Base-by-base conservation (phyloP, 176 grass and related monocot species). In the Pontederia paniculata region DNA sequence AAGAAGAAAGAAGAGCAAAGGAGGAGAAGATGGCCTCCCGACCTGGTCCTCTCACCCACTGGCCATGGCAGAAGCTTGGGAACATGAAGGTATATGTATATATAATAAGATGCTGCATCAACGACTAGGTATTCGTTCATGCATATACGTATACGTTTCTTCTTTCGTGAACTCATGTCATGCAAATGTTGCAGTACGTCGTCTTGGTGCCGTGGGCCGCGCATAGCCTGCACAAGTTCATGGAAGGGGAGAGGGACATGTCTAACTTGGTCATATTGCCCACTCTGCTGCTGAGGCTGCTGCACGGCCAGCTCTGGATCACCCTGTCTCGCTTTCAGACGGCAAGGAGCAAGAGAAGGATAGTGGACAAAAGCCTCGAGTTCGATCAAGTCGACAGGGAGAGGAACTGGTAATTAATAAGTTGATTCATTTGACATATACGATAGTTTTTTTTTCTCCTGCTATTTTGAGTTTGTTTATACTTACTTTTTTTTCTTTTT, bases 61-160 rank as follows among this genome's bases (percentile, higher is more conserved):
- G 82, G 82, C 82, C 82, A 65, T 85, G 82, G 82, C 73, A 85
- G 3, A 67, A 63, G 44, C 82, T 85, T 12, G 82, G 82, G 17
- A 85, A 74, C 77, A 77, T 70, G 58, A 85, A 85, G 82, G 82
- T 85, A 55, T 14, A 13, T 2, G 9, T 13, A 16, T 4, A 62
- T 62, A 0, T 18, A 45, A 4, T 14, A 0, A n/a, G 12, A n/a
- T 22, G 11, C 10, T 52, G 1, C 6, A 17, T 1, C 41, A 12
- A 7, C 14, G 3, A 58, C 10, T 43, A 47, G 9, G 13, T 12
- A 20, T 23, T 1, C 21, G 1, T 8, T 48, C 17, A 47, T 21
- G 20, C 45, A 23, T 17, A n/a, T 0, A 3, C 44, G 23, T 17
- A 4, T 20, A 21, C 19, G 11, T 50, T 1, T 9, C 18, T 25